Conservation (phyloP, 2,329 filamentous ascomycete species). For the Fusarium sp. region DNA sequence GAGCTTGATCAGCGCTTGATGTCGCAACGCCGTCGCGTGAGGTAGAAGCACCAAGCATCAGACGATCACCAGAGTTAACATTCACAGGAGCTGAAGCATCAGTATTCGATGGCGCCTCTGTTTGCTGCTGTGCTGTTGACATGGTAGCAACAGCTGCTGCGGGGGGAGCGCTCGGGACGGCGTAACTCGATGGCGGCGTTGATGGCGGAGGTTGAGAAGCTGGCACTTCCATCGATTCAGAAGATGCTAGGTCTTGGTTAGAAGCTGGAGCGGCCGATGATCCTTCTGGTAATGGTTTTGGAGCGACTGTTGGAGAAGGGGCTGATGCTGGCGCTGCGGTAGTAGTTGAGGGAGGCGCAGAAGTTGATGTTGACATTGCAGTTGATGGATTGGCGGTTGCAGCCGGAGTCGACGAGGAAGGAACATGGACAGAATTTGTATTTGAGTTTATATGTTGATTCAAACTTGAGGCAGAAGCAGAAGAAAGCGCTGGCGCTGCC, state of each 20-base stretch:
- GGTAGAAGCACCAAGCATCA: conserved; percentile 38
- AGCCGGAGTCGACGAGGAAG: background rate
- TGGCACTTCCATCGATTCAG: conserved; percentile 10
- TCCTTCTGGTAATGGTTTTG: conserved; percentile 10
- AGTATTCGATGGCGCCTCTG: conserved; percentile 30
- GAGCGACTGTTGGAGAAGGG: conserved; percentile 4
- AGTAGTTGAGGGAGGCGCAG: conserved; percentile 15
- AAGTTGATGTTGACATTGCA: conserved; percentile 24
- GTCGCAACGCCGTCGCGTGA: conserved; percentile 13
- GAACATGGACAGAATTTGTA: conserved; percentile 4
- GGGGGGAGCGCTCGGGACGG: conserved; percentile 8
- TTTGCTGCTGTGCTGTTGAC: conserved; percentile 29
- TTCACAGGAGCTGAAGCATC: conserved; percentile 20
- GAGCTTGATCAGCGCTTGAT: conserved; percentile 15
- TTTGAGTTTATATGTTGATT: conserved; percentile 5
- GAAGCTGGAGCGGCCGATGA: conserved; percentile 8
- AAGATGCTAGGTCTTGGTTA: conserved; percentile 8
- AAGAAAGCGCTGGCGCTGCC: background rate
- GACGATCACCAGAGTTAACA: conserved; percentile 31
- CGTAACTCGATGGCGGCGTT: conserved; percentile 32
- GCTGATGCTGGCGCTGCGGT: conserved; percentile 4
- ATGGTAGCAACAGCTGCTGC: conserved; percentile 18
- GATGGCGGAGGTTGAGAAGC: conserved; percentile 31
- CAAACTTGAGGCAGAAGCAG: conserved; percentile 7
- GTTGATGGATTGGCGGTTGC: conserved; percentile 10